Conservation (phyloP, 2,329 filamentous ascomycete species). For the Trichoderma cornu-damae region DNA sequence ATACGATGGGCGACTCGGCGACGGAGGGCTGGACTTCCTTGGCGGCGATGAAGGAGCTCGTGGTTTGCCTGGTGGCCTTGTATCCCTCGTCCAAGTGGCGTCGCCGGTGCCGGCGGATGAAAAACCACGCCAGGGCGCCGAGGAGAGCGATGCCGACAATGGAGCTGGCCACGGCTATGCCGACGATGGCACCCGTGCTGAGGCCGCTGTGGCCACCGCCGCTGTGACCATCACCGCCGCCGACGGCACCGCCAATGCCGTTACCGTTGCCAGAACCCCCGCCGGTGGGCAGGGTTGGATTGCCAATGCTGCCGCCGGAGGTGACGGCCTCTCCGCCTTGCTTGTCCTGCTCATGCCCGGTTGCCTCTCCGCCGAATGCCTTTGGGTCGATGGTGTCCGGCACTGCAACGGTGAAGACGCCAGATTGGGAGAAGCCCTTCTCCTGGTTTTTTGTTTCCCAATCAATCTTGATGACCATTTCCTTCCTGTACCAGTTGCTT, state of each 20-base stretch:
- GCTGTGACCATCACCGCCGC: background rate
- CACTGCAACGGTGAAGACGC: slow-evolving; percentile 21
- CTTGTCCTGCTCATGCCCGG: background rate
- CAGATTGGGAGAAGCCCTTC: slow-evolving; percentile 18
- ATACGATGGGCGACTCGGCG: slow-evolving; percentile 36
- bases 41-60: slow-evolving; percentile 40
- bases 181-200: slow-evolving; percentile 41
- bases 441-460: slow-evolving; percentile 12
- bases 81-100: background rate
- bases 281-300: background rate
- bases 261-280: background rate
- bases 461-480: slow-evolving; percentile 20
- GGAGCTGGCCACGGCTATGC: slow-evolving; percentile 42
- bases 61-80: slow-evolving; percentile 23
- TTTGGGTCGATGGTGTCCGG: background rate
- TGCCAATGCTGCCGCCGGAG: background rate
- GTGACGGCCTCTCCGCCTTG: background rate
- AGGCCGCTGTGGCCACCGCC: slow-evolving; percentile 29
- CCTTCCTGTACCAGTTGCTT: background rate
- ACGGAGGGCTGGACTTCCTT: slow-evolving; percentile 40
- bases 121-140: slow-evolving; percentile 39
- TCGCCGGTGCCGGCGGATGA: slow-evolving; percentile 39
- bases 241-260: background rate
- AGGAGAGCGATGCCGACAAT: slow-evolving; percentile 38
- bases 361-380: background rate